Base-by-base conservation (phyloP, 2,329 filamentous ascomycete species). In the Escovopsis sp. region DNA sequence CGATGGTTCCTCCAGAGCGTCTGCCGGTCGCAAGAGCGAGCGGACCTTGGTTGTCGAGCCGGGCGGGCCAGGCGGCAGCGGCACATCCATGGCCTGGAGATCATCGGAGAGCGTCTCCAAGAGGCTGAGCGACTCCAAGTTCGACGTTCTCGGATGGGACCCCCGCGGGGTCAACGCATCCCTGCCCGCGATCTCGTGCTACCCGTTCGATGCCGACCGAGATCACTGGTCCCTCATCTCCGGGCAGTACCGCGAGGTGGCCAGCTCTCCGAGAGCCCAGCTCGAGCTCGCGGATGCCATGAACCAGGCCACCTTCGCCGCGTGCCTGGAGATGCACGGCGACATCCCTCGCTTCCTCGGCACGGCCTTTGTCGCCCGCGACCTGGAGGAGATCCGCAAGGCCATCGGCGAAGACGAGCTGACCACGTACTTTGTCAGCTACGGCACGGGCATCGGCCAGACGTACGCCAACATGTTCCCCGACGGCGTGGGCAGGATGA, bases 71-170 rank as follows among this genome's bases (percentile, higher is more conserved):
- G 68, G 68, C 2, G 68, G 64, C 12, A 68, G 65, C 45, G 69
- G 68, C 4, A 68, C 63, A 0, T 52, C 42, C 0, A 63, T 64
- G 33, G 58, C 54, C 3, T 70, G 64, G 64, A 48, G 57, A 6
- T 47, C 46, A 0, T 60, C 57, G 4, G 60, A 68, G 42, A 41
- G 45, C 0, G 44, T 66, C 31, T 61, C 63, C 4, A 49, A 60
- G 42, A 61, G 64, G 3, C 51, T 71, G 11, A 67, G 65, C 43
- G 60, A 60, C 29, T 57, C 62, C 16, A 50, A 55, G 16, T 67
- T 62, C 16, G 68, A 72, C 44, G 63, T 72, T 6, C 51, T 74
- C 12, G 67, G 68, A n/a, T 73, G 67, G 63, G 70, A 74, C 40
- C 70, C 70, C n/a, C 63, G 70, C 4, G 70, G 70, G 2, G 66